phyloP scores from a whole-genome alignment of 441 rosid species.

The Populus hybrid region DNA sequence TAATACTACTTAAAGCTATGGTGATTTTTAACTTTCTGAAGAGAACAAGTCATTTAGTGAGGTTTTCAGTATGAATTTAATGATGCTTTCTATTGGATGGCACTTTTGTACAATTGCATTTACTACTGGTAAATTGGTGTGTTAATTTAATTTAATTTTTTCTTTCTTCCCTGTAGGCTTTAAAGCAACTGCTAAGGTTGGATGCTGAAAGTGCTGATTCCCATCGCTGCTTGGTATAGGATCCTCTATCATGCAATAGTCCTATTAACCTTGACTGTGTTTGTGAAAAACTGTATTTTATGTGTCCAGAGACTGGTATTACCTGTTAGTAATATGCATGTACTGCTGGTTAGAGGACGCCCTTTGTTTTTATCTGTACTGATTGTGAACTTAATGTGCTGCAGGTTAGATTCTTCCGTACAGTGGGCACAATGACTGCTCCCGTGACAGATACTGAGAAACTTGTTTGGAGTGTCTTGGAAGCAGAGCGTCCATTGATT shows the following conservation, averaged over 20 bases:
- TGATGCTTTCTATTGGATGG: neutral
- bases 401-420: conserved; percentile 90
- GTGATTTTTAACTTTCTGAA: neutral
- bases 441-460: conserved; percentile 74
- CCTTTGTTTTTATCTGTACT: conserved; percentile 9
- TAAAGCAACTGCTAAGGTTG: conserved; percentile 81
- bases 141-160: neutral
- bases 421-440: conserved; percentile 55
- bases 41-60: neutral
- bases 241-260: conserved; percentile 2
- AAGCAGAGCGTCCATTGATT: conserved; percentile 85
- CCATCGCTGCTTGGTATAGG: conserved; percentile 88
- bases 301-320: neutral
- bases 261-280: neutral
- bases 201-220: conserved; percentile 91
- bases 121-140: neutral
- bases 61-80: neutral
- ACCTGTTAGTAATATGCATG: neutral
- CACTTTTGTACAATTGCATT: neutral
- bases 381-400: conserved; percentile 23
- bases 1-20: neutral
- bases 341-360: neutral
- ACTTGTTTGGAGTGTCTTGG: conserved; percentile 86
- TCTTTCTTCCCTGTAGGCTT: conserved; percentile 49
- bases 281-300: neutral